These are phyloP conservation scores for Solanum pinnatisectum DNA, from an alignment of 257 asterid species.

Conservation along the genomic window DNA sequence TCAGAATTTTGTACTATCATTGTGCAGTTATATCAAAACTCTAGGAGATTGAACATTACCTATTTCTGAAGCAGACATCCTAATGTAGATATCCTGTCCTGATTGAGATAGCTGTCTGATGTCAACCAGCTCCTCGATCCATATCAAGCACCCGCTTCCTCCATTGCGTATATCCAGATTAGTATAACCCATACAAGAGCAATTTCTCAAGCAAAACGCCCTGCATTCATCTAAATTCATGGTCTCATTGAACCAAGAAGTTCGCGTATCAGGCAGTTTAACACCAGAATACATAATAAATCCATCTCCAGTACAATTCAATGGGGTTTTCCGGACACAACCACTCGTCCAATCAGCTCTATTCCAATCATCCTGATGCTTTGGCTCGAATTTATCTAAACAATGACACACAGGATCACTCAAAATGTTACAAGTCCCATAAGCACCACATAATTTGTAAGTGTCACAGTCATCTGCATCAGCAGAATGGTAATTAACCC, in stretches of 20 bases:
- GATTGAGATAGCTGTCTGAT: slow-evolving; percentile 1
- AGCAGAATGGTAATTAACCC: slow-evolving; percentile 9
- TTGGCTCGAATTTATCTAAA: slow-evolving; percentile 11
- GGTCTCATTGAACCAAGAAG: not conserved
- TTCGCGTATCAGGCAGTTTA: slow-evolving; percentile 15
- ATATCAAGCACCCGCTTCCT: slow-evolving; percentile 23
- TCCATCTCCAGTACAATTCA: slow-evolving; percentile 11
- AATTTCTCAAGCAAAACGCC: slow-evolving; percentile 8
- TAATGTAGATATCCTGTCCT: slow-evolving; percentile 20
- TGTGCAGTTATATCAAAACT: no score
- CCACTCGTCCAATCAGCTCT: slow-evolving; percentile 16
- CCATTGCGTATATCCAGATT: slow-evolving; percentile 3
- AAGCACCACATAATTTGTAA: slow-evolving; percentile 11
- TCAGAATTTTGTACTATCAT: not conserved
- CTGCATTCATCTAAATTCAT: slow-evolving; percentile 17
- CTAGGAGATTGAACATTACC: slow-evolving; percentile 1
- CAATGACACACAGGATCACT: slow-evolving; percentile 14
- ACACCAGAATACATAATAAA: slow-evolving; percentile 13
- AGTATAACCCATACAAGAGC: slow-evolving; percentile 21
- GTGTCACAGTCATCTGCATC: slow-evolving; percentile 19
- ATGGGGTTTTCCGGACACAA: not conserved
- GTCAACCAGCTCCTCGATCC: slow-evolving; percentile 20
- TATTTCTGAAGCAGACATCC: slow-evolving; percentile 20
- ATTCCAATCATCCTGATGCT: slow-evolving; percentile 7
- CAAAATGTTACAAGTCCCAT: slow-evolving; percentile 11